These are phyloP conservation scores for Penicillium coprophilum DNA, from an alignment of 495 filamentous ascomycete genomes.

Conservation along the genomic window DNA sequence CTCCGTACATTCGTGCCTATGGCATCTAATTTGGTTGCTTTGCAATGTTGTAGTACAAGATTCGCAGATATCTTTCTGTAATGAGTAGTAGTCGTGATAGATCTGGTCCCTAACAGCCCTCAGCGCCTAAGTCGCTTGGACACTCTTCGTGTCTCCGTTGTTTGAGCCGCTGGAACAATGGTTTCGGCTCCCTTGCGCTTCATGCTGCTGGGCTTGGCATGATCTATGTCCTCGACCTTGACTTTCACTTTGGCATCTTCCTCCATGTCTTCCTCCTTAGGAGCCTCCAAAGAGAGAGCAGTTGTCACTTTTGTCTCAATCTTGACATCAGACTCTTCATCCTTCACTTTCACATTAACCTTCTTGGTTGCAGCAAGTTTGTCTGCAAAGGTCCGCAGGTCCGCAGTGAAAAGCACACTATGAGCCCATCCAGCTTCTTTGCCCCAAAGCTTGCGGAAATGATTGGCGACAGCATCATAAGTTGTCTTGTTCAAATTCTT, in stretches of 20 bases:
- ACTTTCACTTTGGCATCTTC: conserved; percentile 27
- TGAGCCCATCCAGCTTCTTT: conserved; percentile 96
- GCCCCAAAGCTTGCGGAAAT: conserved; percentile 90
- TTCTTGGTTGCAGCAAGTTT: conserved; percentile 50
- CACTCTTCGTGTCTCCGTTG: conserved; percentile 36
- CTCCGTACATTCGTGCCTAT: not conserved
- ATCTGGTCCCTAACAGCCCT: not conserved
- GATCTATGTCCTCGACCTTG: conserved; percentile 25
- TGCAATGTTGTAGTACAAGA: not conserved
- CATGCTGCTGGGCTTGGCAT: conserved; percentile 17
- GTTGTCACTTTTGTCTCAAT: conserved; percentile 33
- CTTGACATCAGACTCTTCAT: conserved; percentile 26
- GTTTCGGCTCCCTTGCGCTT: conserved; percentile 22
- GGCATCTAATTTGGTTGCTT: not conserved
- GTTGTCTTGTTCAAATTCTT: conserved; percentile 85
- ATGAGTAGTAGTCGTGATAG: not conserved
- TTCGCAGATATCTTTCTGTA: not conserved
- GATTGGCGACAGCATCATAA: conserved; percentile 85
- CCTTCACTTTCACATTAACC: conserved; percentile 37
- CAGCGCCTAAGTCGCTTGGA: conserved; percentile 39
- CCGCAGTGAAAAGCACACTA: conserved; percentile 92
- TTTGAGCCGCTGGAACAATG: conserved; percentile 30
- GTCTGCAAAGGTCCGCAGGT: conserved; percentile 82
- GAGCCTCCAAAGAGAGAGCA: conserved; percentile 28
- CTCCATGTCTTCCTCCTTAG: conserved; percentile 24